These are phyloP conservation scores for Erysiphe neolycopersici DNA, from an alignment of 2,329 filamentous ascomycete genomes.

Conservation along the genomic window DNA sequence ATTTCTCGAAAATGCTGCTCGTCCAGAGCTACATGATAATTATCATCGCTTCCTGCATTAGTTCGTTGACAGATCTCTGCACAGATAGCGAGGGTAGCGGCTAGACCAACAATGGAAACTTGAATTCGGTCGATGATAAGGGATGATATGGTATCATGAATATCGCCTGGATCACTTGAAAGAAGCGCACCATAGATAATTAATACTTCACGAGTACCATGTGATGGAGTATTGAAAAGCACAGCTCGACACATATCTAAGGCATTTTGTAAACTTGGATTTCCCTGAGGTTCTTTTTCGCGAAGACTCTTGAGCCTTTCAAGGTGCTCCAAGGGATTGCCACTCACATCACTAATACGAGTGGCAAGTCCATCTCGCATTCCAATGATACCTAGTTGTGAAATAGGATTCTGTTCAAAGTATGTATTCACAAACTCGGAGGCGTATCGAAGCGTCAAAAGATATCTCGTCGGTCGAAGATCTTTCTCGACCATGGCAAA, in stretches of 20 bases:
- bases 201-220: constrained; percentile 80
- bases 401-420: constrained; percentile 97
- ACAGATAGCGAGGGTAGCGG: constrained; percentile 80
- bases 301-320: constrained; percentile 42
- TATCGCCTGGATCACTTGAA: constrained; percentile 80
- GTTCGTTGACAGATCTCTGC: constrained; percentile 68
- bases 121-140: constrained; percentile 65
- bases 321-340: constrained; percentile 75
- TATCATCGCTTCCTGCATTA: constrained; percentile 48
- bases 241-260: constrained; percentile 83
- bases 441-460: constrained; percentile 58
- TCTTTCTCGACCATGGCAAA: constrained; percentile 92
- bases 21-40: constrained; percentile 67
- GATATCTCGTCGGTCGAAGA: constrained; percentile 62
- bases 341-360: constrained; percentile 65
- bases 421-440: constrained; percentile 77
- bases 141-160: constrained; percentile 61
- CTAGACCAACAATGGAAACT: constrained; percentile 69
- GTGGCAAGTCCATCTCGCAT: constrained; percentile 83
- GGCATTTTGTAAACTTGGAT: constrained; percentile 73
- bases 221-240: constrained; percentile 75
- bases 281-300: constrained; percentile 41
- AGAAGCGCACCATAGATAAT: constrained; percentile 78
- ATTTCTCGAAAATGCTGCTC: constrained; percentile 72
- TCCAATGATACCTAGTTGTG: constrained; percentile 72